Percentiles rank a stretch among this genome's conserved stretches.
phyloP scores from a whole-genome alignment of 768 basidiomycete species.

The Leccinum boreale region DNA sequence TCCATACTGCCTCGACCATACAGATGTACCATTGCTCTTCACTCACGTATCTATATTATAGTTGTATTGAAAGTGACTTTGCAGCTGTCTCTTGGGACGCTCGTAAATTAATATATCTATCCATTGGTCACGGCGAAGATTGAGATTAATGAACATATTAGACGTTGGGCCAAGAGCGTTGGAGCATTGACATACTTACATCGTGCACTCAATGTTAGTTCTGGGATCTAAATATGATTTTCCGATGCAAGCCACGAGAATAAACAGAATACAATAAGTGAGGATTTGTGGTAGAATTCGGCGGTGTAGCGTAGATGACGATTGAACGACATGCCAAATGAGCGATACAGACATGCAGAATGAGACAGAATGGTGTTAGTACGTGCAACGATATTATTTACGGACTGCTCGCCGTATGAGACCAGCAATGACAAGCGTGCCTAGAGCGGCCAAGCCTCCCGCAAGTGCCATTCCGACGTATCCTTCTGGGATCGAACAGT shows the following conservation, averaged over 20 bases:
- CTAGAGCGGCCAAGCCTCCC: conserved; percentile 85
- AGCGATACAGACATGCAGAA: conserved; percentile 16
- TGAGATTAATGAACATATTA: neutral
- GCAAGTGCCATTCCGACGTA: conserved; percentile 97
- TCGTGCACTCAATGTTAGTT: conserved; percentile 1
- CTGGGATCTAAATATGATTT: conserved; percentile 13
- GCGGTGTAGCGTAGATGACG: conserved; percentile 12
- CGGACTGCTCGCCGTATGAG: conserved; percentile 80
- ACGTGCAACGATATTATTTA: conserved; percentile 29
- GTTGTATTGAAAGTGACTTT: conserved; percentile 24
- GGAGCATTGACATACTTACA: neutral
- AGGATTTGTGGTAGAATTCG: conserved; percentile 9
- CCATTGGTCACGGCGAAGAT: conserved; percentile 1
- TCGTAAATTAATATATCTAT: conserved; percentile 33
- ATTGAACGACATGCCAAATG: conserved; percentile 4
- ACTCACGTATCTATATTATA: conserved; percentile 31
- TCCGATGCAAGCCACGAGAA: conserved; percentile 2
- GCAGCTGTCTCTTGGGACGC: conserved; percentile 10
- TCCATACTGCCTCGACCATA: conserved; percentile 14
- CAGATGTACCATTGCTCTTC: conserved; percentile 25
- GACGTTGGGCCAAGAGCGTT: neutral
- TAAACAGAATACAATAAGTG: conserved; percentile 28
- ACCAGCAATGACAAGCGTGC: conserved; percentile 68
- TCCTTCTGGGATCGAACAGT: conserved; percentile 60
- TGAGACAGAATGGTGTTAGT: conserved; percentile 13